Evolutionary conservation across 2,329 filamentous ascomycete species (phyloP), one percentile per base, ranked within the genome.

Genomic region (Penicillium glabrum): DNA sequence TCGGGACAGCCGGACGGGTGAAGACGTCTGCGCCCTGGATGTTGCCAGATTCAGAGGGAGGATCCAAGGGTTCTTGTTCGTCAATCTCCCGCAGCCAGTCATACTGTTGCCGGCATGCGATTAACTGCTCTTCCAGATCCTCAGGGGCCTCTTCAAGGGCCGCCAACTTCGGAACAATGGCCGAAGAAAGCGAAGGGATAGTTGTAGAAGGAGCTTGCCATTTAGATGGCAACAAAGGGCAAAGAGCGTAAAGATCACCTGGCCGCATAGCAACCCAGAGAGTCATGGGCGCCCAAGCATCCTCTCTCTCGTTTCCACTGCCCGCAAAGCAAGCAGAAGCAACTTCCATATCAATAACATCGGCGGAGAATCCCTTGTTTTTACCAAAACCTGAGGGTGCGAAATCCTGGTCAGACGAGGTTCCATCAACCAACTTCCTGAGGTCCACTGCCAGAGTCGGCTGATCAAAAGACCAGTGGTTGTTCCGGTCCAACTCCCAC

Each of bases 201-300:
- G 95, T 80, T 0, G 89, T 89, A 1, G 87, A 83, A 14, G 89
- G 87, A 24, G 89, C 87, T 24, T 90, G 86, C 92, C 93, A 98
- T 66, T 89, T 91, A 51, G 87, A 86, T 0, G 95, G 95, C 31
- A 99, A 80, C 41, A 99, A 81, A 1, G 95, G 95, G 70, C 93
- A 97, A 9, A 99, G 79, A 1, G 93, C 93, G 69, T 99, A 99
- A 6, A 98, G 84, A 69, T 97, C 93, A 3, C 95, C 95, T 58
- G 91, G 89, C 37, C 86, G 86, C 89, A 97, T 99, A n/a, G 93
- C 92, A 51, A 98, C 80, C 91, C 93, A 99, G 11, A 99, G 81
- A 0, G 95, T 98, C 90, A 97, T 97, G 10, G 93, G 86, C 8
- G 92, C 90, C 95, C 95, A 99, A 2, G 83, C 83, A 67, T 85